Percentiles rank a stretch among this genome's conserved stretches.
phyloP scores from a whole-genome alignment of 208 protist species.

The Wallacemonas sp. region DNA sequence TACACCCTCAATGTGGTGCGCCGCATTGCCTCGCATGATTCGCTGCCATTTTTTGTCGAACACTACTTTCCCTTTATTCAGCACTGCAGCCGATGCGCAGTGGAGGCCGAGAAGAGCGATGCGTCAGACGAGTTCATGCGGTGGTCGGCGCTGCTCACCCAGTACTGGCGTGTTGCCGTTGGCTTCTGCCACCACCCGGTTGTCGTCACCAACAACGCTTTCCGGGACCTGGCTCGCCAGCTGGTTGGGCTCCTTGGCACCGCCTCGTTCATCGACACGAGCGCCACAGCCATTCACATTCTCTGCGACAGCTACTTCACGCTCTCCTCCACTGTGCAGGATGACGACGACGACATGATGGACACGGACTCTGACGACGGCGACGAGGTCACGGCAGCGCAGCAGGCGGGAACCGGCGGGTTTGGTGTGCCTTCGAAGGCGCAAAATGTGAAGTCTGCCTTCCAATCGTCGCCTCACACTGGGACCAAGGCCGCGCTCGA shows the following conservation, averaged over 20 bases:
- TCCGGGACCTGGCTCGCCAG: conserved; percentile 80
- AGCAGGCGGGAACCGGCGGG: neutral
- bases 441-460: no score
- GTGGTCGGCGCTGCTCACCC: conserved; percentile 67
- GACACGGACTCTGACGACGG: conserved; percentile 12
- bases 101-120: conserved; percentile 51
- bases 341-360: conserved; percentile 54
- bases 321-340: conserved; percentile 35
- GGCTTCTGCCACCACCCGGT: conserved; percentile 85
- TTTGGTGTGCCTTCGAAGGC: neutral
- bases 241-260: conserved; percentile 64
- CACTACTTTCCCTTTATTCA: conserved; percentile 82
- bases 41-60: conserved; percentile 69
- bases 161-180: conserved; percentile 75
- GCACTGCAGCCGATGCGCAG: conserved; percentile 45
- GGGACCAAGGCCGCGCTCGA: neutral
- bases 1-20: conserved; percentile 79
- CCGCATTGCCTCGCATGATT: conserved; percentile 77
- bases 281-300: conserved; percentile 74
- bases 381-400: conserved; percentile 9
- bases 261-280: conserved; percentile 62
- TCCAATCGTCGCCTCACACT: neutral
- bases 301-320: conserved; percentile 70
- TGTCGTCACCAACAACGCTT: conserved; percentile 62
- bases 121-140: conserved; percentile 45